These are phyloP conservation scores for Vigna trinervia DNA, from an alignment of 306 rosid species.

Conservation along the genomic window DNA sequence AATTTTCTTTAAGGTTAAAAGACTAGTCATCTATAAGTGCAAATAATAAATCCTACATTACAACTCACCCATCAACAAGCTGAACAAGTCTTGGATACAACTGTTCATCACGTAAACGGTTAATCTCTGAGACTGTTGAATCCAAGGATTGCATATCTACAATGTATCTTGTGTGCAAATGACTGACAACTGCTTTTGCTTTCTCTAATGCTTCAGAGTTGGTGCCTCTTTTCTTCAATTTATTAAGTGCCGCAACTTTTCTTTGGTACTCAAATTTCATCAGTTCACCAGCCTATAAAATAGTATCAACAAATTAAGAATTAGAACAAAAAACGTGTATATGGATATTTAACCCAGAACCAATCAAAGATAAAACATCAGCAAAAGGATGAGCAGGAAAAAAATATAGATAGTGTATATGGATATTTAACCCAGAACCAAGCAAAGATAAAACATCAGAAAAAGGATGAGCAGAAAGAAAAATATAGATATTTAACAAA, in stretches of 20 bases:
- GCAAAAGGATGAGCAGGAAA: conserved; percentile 11
- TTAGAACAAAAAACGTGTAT: not conserved
- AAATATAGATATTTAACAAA: conserved; percentile 12
- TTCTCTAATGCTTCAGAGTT: conserved; percentile 85
- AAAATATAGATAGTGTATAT: not conserved
- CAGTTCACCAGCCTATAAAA: conserved; percentile 87
- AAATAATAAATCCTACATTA: conserved; percentile 33
- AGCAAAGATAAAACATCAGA: conserved; percentile 6
- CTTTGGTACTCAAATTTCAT: conserved; percentile 92
- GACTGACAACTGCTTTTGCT: conserved; percentile 90
- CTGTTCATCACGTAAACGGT: conserved; percentile 82
- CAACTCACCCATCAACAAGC: conserved; percentile 87
- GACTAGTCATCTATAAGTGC: conserved; percentile 4
- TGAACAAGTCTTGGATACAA: conserved; percentile 84
- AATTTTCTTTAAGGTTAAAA: conserved; percentile 3
- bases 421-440: conserved; percentile 4
- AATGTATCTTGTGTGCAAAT: conserved; percentile 93
- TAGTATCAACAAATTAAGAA: conserved; percentile 37
- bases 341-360: not conserved
- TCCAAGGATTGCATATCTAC: conserved; percentile 99
- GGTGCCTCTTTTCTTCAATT: conserved; percentile 69
- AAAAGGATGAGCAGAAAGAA: conserved; percentile 16
- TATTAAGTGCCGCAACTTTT: conserved; percentile 77
- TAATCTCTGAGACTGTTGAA: conserved; percentile 94
- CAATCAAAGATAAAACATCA: conserved; percentile 21